A percentile compares a stretch with the other conserved stretches of the same genome.
phyloP scores from a whole-genome alignment of 176 grass and related monocot species.

The Cenchrus americanus region DNA sequence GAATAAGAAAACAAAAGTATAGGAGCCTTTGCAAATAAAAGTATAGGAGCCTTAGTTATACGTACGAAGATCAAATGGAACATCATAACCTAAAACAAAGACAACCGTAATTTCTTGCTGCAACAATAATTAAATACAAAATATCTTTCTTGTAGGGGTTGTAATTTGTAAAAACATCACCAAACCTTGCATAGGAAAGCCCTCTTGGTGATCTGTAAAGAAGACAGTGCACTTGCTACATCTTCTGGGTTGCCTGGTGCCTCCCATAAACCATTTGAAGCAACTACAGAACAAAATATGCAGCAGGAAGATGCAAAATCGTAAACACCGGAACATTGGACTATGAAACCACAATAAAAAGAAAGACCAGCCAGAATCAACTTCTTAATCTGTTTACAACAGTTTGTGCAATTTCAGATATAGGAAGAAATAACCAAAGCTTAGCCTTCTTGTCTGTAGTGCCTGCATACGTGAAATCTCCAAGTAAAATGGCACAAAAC shows the following conservation, averaged over 20 bases:
- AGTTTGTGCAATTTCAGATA: no score
- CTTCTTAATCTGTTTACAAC: conserved; percentile 89
- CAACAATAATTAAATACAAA: no score
- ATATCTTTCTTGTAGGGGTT: conserved; percentile 57
- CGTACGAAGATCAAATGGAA: no score
- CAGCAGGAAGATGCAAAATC: conserved; percentile 31
- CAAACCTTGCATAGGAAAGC: conserved; percentile 93
- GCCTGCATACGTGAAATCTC: no score
- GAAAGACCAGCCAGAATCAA: conserved; percentile 43
- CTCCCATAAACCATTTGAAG: conserved; percentile 88
- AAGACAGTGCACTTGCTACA: conserved; percentile 75
- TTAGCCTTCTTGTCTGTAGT: no score
- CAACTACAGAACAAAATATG: conserved; percentile 56
- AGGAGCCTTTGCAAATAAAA: conserved; percentile 41
- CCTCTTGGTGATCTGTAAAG: conserved; percentile 67
- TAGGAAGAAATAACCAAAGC: no score
- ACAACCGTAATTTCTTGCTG: no score
- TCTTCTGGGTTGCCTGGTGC: conserved; percentile 96
- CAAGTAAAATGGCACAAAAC: no score
- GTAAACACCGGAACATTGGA: conserved; percentile 40
- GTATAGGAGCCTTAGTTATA: conserved; percentile 45
- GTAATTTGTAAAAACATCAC: conserved; percentile 93
- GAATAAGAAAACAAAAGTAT: conserved; percentile 30
- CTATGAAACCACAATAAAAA: conserved; percentile 21
- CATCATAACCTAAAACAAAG: no score